These are phyloP conservation scores for Teratosphaeria gauchensis DNA, from an alignment of 2,329 filamentous ascomycete genomes.

Conservation along the genomic window DNA sequence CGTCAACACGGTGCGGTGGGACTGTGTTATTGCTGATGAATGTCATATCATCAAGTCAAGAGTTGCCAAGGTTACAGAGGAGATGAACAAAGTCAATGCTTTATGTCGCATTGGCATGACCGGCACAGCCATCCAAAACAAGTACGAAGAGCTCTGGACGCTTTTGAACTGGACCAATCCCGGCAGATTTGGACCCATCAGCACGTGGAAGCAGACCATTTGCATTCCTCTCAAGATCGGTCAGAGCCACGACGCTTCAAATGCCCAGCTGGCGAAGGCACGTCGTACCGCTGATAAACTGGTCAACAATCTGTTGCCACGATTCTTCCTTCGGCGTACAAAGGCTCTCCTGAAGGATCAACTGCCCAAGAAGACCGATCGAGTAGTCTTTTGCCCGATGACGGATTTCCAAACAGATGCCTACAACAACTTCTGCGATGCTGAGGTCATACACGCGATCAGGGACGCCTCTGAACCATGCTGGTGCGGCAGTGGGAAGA, in stretches of 20 bases:
- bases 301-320: constrained; percentile 75
- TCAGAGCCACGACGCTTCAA: constrained; percentile 84
- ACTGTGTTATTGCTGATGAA: constrained; percentile 89
- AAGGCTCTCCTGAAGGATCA: constrained; percentile 88
- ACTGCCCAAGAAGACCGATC: constrained; percentile 86
- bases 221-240: constrained; percentile 72
- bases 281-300: constrained; percentile 75
- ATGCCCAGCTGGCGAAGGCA: constrained; percentile 69
- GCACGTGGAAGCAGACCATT: constrained; percentile 71
- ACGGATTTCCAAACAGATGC: constrained; percentile 71
- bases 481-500: constrained; percentile 57
- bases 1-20: constrained; percentile 83
- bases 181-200: constrained; percentile 55
- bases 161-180: constrained; percentile 94
- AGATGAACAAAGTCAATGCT: constrained; percentile 84
- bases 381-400: constrained; percentile 88
- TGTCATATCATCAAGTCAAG: constrained; percentile 82
- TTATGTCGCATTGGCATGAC: constrained; percentile 88
- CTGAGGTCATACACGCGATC: constrained; percentile 60
- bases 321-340: constrained; percentile 85
- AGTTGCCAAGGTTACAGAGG: constrained; percentile 64
- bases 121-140: constrained; percentile 94
- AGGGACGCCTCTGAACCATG: constrained; percentile 59
- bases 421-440: constrained; percentile 73
- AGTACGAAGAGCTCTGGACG: constrained; percentile 95